Evolutionary conservation across 1,139 yeast genomes (phyloP), one percentile per base, ranked within the genome.

Genomic region (Suhomyces kunorum): DNA sequence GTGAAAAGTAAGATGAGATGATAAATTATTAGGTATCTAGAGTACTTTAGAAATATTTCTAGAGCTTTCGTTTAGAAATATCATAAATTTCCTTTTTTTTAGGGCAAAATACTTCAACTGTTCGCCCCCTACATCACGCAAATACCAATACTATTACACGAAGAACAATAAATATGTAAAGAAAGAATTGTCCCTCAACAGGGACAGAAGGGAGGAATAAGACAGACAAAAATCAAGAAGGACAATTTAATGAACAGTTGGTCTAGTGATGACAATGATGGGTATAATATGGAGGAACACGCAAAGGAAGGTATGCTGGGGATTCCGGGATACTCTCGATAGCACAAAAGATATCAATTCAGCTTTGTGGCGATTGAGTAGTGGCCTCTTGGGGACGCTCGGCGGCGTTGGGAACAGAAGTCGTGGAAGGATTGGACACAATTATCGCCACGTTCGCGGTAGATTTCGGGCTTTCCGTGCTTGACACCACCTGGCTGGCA

Each of bases 351-450:
- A 36, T 36, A 23, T 36, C 5, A 7, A 12, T 8, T 36, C 20
- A 36, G 33, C 39, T 36, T 26, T 36, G 39, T 17, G 30, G 13
- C 11, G 31, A 5, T 15, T 27, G 38, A 14, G 31, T 18, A 14
- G 24, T 8, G 4, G 24, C 11, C 11, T 13, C 5, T 19, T 14
- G 32, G 16, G 23, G 6, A 9, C 19, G 12, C 32, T 22, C 40
- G n/a, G 18, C 17, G 3, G 28, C 28, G 22, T 42, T 34, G 3
- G 45, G 39, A 12, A 40, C 46, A 5, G 41, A 38, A 19, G 43
- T 37, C 8, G 38, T 24, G 5, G 62, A 51, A 27, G 67, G 63
- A 6, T 63, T 56, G 4, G 64, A 56, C 6, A 59, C 58, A 34
- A 59, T 48, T 16, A 59, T 58, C 9, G 55, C 60, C 24, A 56